phyloP scores from a whole-genome alignment of 768 basidiomycete species.

The Trichaptum fuscoviolaceum region DNA sequence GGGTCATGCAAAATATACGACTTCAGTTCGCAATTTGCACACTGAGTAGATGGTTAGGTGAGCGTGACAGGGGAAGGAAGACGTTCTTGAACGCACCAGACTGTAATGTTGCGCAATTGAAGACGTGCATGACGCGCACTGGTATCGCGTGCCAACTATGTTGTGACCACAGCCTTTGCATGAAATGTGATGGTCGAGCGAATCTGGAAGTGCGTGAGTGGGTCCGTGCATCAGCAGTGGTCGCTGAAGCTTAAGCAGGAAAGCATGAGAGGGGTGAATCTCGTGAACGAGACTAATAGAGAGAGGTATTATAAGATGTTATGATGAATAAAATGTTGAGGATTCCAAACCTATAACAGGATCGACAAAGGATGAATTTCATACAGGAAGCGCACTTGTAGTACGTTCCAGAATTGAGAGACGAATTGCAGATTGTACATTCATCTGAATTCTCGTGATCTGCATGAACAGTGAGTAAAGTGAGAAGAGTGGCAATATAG shows the following conservation, averaged over 20 bases:
- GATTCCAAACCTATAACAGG: slow-evolving; percentile 65
- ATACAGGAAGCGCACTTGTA: slow-evolving; percentile 79
- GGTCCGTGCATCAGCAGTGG: slow-evolving; percentile 53
- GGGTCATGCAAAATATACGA: slow-evolving; percentile 82
- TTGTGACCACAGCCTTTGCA: slow-evolving; percentile 39
- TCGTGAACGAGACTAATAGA: slow-evolving; percentile 76
- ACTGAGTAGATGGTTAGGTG: slow-evolving; percentile 40
- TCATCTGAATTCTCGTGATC: slow-evolving; percentile 71
- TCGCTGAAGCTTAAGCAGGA: slow-evolving; percentile 73
- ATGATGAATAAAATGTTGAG: not conserved
- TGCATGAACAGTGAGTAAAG: no score
- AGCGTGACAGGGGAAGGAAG: slow-evolving; percentile 7
- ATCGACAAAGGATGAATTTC: slow-evolving; percentile 75
- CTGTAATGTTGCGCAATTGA: slow-evolving; percentile 67
- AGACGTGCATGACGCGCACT: slow-evolving; percentile 79
- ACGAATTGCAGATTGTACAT: slow-evolving; percentile 84
- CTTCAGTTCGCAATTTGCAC: slow-evolving; percentile 67
- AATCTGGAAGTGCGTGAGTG: slow-evolving; percentile 19
- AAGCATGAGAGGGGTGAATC: slow-evolving; percentile 85
- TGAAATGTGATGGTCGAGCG: slow-evolving; percentile 49
- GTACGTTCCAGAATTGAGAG: slow-evolving; percentile 46
- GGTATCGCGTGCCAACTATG: slow-evolving; percentile 77
- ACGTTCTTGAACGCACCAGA: slow-evolving; percentile 47
- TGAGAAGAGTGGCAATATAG: no score
- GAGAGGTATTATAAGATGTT: slow-evolving; percentile 7